Conservation (phyloP, 495 filamentous ascomycete species). For the Neurospora sublineolata region DNA sequence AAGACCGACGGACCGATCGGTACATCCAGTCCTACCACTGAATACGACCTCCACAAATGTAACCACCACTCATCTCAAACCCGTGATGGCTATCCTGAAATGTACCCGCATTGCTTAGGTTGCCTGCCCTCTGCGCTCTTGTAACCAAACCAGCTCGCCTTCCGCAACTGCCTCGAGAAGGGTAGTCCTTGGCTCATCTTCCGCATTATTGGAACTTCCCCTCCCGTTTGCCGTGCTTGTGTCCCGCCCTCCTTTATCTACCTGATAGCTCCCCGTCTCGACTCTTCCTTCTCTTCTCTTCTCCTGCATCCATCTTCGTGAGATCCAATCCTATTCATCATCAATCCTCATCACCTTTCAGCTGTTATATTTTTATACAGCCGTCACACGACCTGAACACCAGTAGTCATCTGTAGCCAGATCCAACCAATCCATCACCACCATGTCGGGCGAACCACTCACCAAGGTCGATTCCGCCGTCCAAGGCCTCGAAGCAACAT, state of each 20-base stretch:
- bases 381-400: background rate
- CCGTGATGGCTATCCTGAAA: background rate
- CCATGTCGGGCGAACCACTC: conserved; percentile 54
- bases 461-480: conserved; percentile 82
- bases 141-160: background rate
- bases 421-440: conserved; percentile 15
- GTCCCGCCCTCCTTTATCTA: background rate
- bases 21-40: background rate
- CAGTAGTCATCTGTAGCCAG: background rate
- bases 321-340: conserved; percentile 1
- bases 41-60: background rate
- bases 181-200: background rate
- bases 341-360: background rate
- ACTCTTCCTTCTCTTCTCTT: conserved; percentile 8
- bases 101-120: background rate
- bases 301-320: conserved; percentile 6
- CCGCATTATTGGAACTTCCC: background rate
- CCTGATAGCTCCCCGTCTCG: background rate
- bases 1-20: background rate
- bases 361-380: background rate
- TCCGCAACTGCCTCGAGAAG: background rate
- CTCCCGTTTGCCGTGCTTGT: background rate
- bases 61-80: background rate
- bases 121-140: background rate
- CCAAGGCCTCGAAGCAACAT: conserved; percentile 54